Base-by-base conservation (phyloP, 1,284 basidiomycete species). In the Ustilago shanxiensis region DNA sequence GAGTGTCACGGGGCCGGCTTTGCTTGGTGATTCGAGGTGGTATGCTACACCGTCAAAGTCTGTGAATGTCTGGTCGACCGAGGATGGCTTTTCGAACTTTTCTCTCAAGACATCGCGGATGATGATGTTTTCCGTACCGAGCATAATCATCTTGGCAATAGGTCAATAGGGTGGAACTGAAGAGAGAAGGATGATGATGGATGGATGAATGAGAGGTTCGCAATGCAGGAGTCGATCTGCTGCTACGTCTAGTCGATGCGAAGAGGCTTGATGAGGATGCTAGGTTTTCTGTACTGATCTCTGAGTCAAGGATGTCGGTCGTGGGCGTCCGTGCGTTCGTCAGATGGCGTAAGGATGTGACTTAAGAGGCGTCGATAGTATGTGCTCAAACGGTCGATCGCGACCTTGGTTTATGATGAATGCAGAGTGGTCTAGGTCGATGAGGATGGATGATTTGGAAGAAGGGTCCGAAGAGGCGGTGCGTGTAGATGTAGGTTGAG, bases 11-110 rank as follows among this genome's bases (percentile, higher is more conserved):
- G 90, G 87, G 0, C 85, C 81, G 2, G 92, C 92, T 86, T 88
- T 89, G 80, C 95, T 95, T 16, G 74, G 56, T 84, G 92, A 91
- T 47, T 93, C 91, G 60, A 99, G 87, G 86, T 93, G 95, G 88
- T 98, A 99, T 54, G 95, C 91, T 59, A 99, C 95, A 57, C 94
- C 93, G 87, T 99, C 97, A 84, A 95, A 99, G 88, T 99, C 96
- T 62, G 98, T 95, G 81, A 99, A 98, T 70, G 93, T 91, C 69
- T 98, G 93, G 88, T 99, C 97, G 70, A 97, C 89, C 22, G 93
- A 91, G 4, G 92, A 90, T 16, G 95, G 94, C 95, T 93, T 95
- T 79, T 88, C 88, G 77, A 93, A 91, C 87, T 96, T 95, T 85
- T 98, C 95, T n/a, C 90, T 89, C 70, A 99, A 89, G 50, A 95